Percentiles rank a stretch among this genome's conserved stretches.
Evolutionary conservation across 176 grass and related monocot species (phyloP).

Genomic region (Oryza brachyantha): DNA sequence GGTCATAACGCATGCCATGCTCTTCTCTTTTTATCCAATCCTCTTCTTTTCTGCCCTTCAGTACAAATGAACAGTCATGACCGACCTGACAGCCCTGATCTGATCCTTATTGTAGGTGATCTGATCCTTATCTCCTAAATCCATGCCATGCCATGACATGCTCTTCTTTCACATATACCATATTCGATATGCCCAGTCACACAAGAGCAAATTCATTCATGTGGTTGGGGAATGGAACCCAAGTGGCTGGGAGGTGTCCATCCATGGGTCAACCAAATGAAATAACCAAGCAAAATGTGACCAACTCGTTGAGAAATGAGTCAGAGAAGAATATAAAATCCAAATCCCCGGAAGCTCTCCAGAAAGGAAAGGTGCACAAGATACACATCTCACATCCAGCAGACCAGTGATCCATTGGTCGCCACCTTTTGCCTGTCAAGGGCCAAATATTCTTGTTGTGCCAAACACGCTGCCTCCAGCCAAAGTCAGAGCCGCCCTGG

Average conservation of each 20-base stretch:
- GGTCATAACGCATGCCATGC: neutral
- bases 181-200: slow-evolving; percentile 26
- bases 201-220: neutral
- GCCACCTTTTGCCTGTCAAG: slow-evolving; percentile 16
- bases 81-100: neutral
- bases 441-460: slow-evolving; percentile 34
- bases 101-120: neutral
- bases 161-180: slow-evolving; percentile 40
- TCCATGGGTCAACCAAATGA: slow-evolving; percentile 33
- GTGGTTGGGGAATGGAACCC: neutral
- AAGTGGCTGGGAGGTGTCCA: neutral
- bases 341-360: slow-evolving; percentile 47
- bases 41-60: neutral
- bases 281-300: slow-evolving; percentile 15
- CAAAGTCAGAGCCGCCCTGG: neutral
- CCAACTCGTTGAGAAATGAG: neutral
- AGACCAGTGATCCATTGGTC: neutral
- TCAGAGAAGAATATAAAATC: neutral
- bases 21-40: neutral
- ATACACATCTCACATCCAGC: slow-evolving; percentile 27
- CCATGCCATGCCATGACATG: neutral
- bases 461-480: neutral
- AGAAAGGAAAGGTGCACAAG: slow-evolving; percentile 5
- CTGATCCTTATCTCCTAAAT: slow-evolving; percentile 18
- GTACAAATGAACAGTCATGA: neutral